Percentiles rank a stretch among this genome's conserved stretches.
These are phyloP conservation scores for Daedalea quercina DNA, from an alignment of 768 basidiomycete genomes.

Conservation along the genomic window DNA sequence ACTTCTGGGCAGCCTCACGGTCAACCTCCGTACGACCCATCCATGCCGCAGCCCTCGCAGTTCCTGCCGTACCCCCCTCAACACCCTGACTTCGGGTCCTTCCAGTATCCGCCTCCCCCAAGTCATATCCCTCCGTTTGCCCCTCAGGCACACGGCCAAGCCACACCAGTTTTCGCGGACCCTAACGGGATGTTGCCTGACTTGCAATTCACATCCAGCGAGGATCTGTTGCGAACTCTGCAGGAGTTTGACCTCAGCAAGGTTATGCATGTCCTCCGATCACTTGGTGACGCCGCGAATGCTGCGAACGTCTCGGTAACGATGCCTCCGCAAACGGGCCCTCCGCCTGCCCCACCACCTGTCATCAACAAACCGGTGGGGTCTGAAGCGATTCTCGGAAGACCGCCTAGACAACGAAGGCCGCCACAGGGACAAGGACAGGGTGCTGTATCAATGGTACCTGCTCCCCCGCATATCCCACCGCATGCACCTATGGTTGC, in stretches of 20 bases:
- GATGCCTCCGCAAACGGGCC: slow-evolving; percentile 16
- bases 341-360: slow-evolving; percentile 22
- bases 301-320: slow-evolving; percentile 32
- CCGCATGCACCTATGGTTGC: no score
- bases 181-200: slow-evolving; percentile 21
- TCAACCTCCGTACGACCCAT: slow-evolving; percentile 14
- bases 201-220: slow-evolving; percentile 49
- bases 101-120: slow-evolving; percentile 24
- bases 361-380: slow-evolving; percentile 36
- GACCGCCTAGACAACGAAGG: slow-evolving; percentile 27
- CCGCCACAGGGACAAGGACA: background rate
- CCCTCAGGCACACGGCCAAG: slow-evolving; percentile 3
- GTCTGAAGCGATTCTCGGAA: slow-evolving; percentile 37
- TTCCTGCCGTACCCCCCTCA: slow-evolving; percentile 25
- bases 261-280: slow-evolving; percentile 60
- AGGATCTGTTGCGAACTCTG: slow-evolving; percentile 66
- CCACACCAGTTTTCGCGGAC: slow-evolving; percentile 24
- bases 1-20: slow-evolving; percentile 24
- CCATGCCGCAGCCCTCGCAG: slow-evolving; percentile 17
- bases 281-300: slow-evolving; percentile 51
- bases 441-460: background rate
- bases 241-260: slow-evolving; percentile 70
- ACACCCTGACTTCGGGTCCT: slow-evolving; percentile 23
- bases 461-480: no score
- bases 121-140: slow-evolving; percentile 21